Conservation (phyloP, 495 filamentous ascomycete genomes). For the Neurospora sp. region DNA sequence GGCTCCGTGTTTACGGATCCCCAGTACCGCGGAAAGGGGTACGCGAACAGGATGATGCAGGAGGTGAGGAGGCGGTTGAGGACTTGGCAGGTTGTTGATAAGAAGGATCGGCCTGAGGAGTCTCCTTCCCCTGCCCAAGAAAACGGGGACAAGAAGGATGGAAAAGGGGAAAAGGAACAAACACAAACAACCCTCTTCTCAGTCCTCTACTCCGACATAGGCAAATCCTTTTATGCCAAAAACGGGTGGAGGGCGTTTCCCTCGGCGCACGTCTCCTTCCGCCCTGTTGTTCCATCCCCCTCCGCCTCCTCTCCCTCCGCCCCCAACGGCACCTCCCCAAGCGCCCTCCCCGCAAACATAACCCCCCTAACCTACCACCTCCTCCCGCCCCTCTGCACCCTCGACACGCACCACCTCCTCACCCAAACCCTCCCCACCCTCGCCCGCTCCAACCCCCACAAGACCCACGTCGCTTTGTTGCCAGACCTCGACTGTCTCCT, state of each 20-base stretch:
- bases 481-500: conserved; percentile 63
- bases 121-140: not conserved
- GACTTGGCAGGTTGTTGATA: conserved; percentile 21
- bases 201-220: conserved; percentile 88
- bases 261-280: conserved; percentile 60
- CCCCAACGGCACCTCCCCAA: conserved; percentile 27
- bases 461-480: conserved; percentile 52
- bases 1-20: conserved; percentile 79
- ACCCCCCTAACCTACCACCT: no score
- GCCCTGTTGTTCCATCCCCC: conserved; percentile 11
- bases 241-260: conserved; percentile 70
- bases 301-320: conserved; percentile 11
- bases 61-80: conserved; percentile 32
- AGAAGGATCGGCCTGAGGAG: not conserved
- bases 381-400: conserved; percentile 42
- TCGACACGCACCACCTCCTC: conserved; percentile 45
- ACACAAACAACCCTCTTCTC: conserved; percentile 41
- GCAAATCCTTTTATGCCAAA: conserved; percentile 79
- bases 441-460: conserved; percentile 26
- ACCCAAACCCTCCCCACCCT: conserved; percentile 31
- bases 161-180: not conserved
- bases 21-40: conserved; percentile 62
- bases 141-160: conserved; percentile 17
- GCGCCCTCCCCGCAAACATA: no score
- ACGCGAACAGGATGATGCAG: conserved; percentile 55